Evolutionary conservation across 2,329 filamentous ascomycete genomes (phyloP).

Genomic region (Penicillium sp.): DNA sequence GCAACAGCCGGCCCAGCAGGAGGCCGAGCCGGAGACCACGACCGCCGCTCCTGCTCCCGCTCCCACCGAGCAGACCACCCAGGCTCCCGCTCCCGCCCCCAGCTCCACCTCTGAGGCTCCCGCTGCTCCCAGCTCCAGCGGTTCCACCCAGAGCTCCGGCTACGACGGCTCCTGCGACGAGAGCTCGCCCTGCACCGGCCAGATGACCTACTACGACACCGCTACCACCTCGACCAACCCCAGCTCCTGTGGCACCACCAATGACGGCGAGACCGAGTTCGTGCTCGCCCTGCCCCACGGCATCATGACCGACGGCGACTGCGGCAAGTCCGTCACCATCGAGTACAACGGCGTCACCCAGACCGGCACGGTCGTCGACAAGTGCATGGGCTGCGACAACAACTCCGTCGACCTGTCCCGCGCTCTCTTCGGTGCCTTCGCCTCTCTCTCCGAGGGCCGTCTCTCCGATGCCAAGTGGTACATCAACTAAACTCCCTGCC

Average conservation of each 20-base stretch:
- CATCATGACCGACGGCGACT: conserved; percentile 70
- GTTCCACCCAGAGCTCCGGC: conserved; percentile 15
- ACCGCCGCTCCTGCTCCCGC: conserved; percentile 8
- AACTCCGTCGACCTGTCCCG: conserved; percentile 61
- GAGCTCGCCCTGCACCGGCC: conserved; percentile 48
- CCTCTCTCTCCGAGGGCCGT: conserved; percentile 38
- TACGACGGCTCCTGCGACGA: conserved; percentile 27
- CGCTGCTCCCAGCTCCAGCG: neutral
- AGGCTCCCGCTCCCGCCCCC: conserved; percentile 4
- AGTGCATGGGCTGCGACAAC: conserved; percentile 67
- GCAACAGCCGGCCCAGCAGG: conserved; percentile 15
- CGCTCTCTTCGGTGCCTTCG: conserved; percentile 56
- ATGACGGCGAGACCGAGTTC: conserved; percentile 54
- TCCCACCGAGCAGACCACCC: conserved; percentile 2
- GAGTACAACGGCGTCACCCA: conserved; percentile 57
- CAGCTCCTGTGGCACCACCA: conserved; percentile 61
- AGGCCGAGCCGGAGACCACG: neutral
- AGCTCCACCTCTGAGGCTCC: conserved; percentile 14
- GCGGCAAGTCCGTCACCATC: conserved; percentile 67
- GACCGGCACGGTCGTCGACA: conserved; percentile 65
- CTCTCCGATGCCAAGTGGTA: conserved; percentile 44
- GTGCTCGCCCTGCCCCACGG: conserved; percentile 67
- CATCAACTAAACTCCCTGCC: conserved; percentile 29
- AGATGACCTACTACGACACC: conserved; percentile 72
- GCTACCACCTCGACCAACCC: conserved; percentile 57